Evolutionary conservation across 306 rosid species (phyloP), one percentile per base, ranked within the genome.

Genomic region (Cercis canadensis): DNA sequence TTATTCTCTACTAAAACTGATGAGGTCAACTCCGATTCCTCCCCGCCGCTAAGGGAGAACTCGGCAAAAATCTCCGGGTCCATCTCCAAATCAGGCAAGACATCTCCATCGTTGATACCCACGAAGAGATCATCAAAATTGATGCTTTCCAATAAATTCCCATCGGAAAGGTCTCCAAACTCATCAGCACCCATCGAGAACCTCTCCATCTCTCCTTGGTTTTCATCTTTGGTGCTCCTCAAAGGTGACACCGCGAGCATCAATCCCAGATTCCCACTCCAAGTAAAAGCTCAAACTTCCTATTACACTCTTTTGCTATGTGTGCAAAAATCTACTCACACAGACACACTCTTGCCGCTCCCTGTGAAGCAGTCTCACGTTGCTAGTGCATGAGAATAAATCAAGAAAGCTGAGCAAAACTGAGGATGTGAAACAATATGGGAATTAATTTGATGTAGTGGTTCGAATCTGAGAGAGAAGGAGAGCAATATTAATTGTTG

Each of bases 51-150:
- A 4, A 77, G 62, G 3, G 98, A 87, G 58, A 93, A 90, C n/a
- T 87, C 90, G 3, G 86, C 80, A 21, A 87, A 86, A 62, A 88
- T 80, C 17, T 90, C 97, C 0, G 89, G 70, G 72, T 90, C 97
- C 97, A 90, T 90, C 60, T 93, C 96, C 85, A 93, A 84, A 76
- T 89, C 98, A 3, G 92, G 97, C 80, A 89, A 63, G 53, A 84
- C 83, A 16, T 90, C 94, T 16, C 76, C 87, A 36, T 79, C 85
- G 44, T 86, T 74, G 88, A 89, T 80, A 9, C 87, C 87, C 8
- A 72, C 74, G 47, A 90, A 94, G 62, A 94, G 78, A 52, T 89
- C 89, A 11, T 94, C 98, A 36, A 88, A 94, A 57, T 94, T 78
- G 77, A 90, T 83, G 75, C 85, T 88, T 37, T 90, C 96, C 74